phyloP scores from a whole-genome alignment of 2,329 filamentous ascomycete species.

The Aspergillus novoparasiticus region DNA sequence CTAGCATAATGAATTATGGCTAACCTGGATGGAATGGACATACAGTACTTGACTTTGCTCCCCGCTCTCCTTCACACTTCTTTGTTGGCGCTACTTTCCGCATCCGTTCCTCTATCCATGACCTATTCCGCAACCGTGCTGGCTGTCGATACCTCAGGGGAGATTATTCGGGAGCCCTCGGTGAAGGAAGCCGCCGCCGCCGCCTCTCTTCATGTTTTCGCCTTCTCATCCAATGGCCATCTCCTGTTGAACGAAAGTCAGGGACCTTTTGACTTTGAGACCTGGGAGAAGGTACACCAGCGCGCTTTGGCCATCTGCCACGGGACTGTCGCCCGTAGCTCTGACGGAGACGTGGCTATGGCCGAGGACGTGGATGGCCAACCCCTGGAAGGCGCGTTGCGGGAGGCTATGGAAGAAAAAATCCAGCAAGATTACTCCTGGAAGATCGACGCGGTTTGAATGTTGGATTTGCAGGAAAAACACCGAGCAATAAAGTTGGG shows the following conservation, averaged over 20 bases:
- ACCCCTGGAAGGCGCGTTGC: slow-evolving; percentile 62
- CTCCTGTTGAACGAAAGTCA: slow-evolving; percentile 80
- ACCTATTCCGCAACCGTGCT: slow-evolving; percentile 69
- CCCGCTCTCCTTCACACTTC: slow-evolving; percentile 81
- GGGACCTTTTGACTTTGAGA: slow-evolving; percentile 72
- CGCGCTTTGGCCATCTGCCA: slow-evolving; percentile 68
- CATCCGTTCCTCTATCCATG: slow-evolving; percentile 76
- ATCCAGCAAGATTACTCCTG: slow-evolving; percentile 45
- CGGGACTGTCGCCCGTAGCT: slow-evolving; percentile 39
- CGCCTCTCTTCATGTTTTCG: slow-evolving; percentile 77
- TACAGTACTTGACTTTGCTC: slow-evolving; percentile 74
- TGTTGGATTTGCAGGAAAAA: background rate
- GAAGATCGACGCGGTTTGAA: slow-evolving; percentile 41
- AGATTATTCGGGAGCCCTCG: slow-evolving; percentile 63
- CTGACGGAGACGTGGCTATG: slow-evolving; percentile 47
- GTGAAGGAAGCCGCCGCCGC: slow-evolving; percentile 64
- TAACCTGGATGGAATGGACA: slow-evolving; percentile 11
- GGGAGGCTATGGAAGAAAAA: slow-evolving; percentile 63
- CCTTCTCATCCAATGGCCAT: slow-evolving; percentile 73
- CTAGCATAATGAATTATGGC: background rate
- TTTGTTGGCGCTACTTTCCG: slow-evolving; percentile 76
- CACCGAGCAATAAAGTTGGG: background rate
- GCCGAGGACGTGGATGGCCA: slow-evolving; percentile 45
- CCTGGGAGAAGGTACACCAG: slow-evolving; percentile 73
- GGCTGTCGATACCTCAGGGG: slow-evolving; percentile 53